Evolutionary conservation across 306 rosid genomes (phyloP).

Genomic region (Betula pendula): DNA sequence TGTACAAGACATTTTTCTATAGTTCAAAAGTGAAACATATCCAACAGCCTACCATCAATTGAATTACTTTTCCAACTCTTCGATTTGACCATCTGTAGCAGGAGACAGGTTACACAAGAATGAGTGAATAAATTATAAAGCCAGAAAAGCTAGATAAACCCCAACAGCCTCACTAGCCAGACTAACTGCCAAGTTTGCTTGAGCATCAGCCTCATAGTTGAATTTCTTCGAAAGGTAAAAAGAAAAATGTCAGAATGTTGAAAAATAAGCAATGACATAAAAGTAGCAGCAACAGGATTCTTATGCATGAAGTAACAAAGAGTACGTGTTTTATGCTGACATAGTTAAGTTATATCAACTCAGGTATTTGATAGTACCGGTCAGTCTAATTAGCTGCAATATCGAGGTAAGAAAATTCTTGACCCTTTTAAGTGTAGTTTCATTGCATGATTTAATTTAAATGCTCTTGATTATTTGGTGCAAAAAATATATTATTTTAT

Average conservation of each 20-base stretch:
- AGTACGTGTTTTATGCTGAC: not conserved
- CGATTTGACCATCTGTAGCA: constrained; percentile 71
- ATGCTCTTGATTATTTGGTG: too few species aligned
- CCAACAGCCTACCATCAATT: constrained; percentile 19
- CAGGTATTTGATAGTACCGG: too few species aligned
- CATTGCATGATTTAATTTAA: too few species aligned
- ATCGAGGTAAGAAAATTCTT: too few species aligned
- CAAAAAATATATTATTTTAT: too few species aligned
- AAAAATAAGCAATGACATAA: not conserved
- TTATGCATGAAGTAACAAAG: constrained; percentile 7
- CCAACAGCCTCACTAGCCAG: constrained; percentile 65
- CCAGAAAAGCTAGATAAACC: constrained; percentile 9
- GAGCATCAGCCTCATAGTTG: constrained; percentile 86
- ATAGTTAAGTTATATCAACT: too few species aligned
- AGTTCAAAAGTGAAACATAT: constrained; percentile 18
- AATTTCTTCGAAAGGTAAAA: constrained; percentile 45
- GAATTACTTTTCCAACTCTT: constrained; percentile 40
- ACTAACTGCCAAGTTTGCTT: constrained; percentile 75
- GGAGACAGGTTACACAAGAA: constrained; percentile 20
- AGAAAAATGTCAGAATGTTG: constrained; percentile 27
- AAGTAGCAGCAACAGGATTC: constrained; percentile 18
- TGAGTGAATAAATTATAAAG: not conserved
- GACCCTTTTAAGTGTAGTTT: too few species aligned
- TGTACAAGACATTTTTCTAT: too few species aligned
- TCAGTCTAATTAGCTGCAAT: too few species aligned